Percentiles rank a stretch among this genome's conserved stretches.
Conservation (phyloP, 2,329 filamentous ascomycete genomes). For the Camillea tinctor region DNA sequence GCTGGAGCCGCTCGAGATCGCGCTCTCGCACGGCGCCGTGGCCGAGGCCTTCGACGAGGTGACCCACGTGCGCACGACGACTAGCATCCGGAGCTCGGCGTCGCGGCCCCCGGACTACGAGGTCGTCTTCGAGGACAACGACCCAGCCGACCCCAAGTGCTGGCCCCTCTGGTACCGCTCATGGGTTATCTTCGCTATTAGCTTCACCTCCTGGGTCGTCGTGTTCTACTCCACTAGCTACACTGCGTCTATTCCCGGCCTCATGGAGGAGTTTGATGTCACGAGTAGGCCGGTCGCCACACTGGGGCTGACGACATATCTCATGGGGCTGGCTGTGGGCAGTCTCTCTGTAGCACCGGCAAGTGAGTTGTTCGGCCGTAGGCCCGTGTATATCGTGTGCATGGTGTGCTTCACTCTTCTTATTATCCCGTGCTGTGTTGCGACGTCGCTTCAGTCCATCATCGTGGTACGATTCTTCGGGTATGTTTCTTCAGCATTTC, state of each 20-base stretch:
- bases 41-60: constrained; percentile 39
- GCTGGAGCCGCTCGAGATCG: constrained; percentile 26
- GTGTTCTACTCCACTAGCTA: constrained; percentile 79
- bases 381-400: constrained; percentile 67
- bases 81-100: constrained; percentile 42
- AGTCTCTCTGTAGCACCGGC: constrained; percentile 73
- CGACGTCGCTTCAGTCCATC: constrained; percentile 64
- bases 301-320: constrained; percentile 75
- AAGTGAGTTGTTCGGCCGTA: constrained; percentile 67
- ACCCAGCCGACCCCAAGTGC: constrained; percentile 64
- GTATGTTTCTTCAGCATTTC: constrained; percentile 36
- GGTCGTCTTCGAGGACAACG: constrained; percentile 66
- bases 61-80: constrained; percentile 41
- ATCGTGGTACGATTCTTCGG: constrained; percentile 74
- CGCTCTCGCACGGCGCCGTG: constrained; percentile 20
- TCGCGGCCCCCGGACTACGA: constrained; percentile 62
- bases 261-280: constrained; percentile 65
- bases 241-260: constrained; percentile 67
- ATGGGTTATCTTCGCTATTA: constrained; percentile 45
- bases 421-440: constrained; percentile 69
- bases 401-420: constrained; percentile 64
- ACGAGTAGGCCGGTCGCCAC: constrained; percentile 61
- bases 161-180: constrained; percentile 57
- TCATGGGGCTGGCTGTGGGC: constrained; percentile 71
- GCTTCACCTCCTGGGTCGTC: constrained; percentile 47